phyloP scores from a whole-genome alignment of 768 basidiomycete genomes.

The Serendipita sp. region DNA sequence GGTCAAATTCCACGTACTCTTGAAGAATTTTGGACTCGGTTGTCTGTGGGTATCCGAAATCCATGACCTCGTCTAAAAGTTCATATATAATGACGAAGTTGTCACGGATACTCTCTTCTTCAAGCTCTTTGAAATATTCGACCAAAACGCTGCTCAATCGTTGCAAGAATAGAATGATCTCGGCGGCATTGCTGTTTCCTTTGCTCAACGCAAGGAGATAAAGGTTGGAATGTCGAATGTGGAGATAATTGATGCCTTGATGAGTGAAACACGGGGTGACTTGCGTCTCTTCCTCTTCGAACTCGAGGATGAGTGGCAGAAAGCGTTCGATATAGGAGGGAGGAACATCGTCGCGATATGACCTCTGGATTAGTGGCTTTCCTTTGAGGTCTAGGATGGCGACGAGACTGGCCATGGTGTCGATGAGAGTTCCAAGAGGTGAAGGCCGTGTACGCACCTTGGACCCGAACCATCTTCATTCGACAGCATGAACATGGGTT shows the following conservation, averaged over 20 bases:
- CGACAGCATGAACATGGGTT: neutral
- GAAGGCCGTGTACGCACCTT: neutral
- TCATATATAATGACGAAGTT: constrained; percentile 99
- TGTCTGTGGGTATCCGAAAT: constrained; percentile 97
- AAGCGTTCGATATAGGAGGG: constrained; percentile 83
- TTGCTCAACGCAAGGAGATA: constrained; percentile 93
- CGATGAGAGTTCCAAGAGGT: neutral
- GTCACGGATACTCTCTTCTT: constrained; percentile 96
- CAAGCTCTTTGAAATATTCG: constrained; percentile 99
- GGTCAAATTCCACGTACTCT: constrained; percentile 39
- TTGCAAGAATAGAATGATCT: constrained; percentile 93
- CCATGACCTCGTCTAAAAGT: constrained; percentile 99
- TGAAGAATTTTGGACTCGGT: constrained; percentile 99
- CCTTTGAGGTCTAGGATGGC: constrained; percentile 98
- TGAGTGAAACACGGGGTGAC: constrained; percentile 92
- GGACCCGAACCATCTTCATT: neutral
- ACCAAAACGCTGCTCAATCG: constrained; percentile 81
- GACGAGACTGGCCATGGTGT: constrained; percentile 47
- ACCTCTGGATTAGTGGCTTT: constrained; percentile 90
- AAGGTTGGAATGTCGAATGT: constrained; percentile 93
- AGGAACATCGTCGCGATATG: constrained; percentile 91
- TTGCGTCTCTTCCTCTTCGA: constrained; percentile 94
- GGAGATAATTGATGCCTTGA: constrained; percentile 95
- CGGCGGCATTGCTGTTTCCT: constrained; percentile 87
- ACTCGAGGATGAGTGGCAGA: constrained; percentile 79